These are phyloP conservation scores for Lasiosphaeria ovina DNA, from an alignment of 495 filamentous ascomycete species.

Conservation along the genomic window DNA sequence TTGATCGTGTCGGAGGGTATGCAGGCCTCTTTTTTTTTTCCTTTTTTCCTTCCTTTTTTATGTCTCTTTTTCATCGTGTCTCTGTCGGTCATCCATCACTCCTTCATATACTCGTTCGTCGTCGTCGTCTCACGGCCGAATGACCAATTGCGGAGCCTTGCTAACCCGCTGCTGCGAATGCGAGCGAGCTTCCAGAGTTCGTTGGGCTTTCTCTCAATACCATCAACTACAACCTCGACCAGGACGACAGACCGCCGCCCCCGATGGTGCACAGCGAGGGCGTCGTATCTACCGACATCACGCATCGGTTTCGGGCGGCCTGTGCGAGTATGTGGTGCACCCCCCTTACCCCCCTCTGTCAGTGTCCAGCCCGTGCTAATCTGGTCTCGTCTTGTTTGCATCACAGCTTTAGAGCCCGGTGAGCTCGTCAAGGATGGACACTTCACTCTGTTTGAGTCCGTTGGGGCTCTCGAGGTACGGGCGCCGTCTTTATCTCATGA, in stretches of 20 bases:
- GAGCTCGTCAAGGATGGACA: slow-evolving; percentile 90
- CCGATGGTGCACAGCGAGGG: slow-evolving; percentile 44
- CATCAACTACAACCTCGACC: slow-evolving; percentile 19
- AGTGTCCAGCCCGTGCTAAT: background rate
- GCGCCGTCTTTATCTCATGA: background rate
- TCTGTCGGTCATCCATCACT: no score
- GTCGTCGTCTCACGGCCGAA: no score
- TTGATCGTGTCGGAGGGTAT: slow-evolving; percentile 1
- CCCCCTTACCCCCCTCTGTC: background rate
- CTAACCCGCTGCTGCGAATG: background rate
- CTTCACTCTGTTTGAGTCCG: slow-evolving; percentile 91
- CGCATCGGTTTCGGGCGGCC: slow-evolving; percentile 67
- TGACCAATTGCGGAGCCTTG: background rate
- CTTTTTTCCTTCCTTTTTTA: background rate
- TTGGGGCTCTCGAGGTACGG: slow-evolving; percentile 88
- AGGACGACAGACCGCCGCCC: slow-evolving; percentile 21
- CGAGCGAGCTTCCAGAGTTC: slow-evolving; percentile 16
- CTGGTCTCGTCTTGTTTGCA: background rate
- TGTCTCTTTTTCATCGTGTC: no score
- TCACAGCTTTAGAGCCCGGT: slow-evolving; percentile 68
- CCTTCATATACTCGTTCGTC: no score
- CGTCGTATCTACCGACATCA: slow-evolving; percentile 70
- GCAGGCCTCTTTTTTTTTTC: background rate
- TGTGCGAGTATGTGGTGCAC: slow-evolving; percentile 54
- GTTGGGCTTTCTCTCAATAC: slow-evolving; percentile 23